phyloP scores from a whole-genome alignment of 345 rosid genomes.

The Gossypium raimondii region DNA sequence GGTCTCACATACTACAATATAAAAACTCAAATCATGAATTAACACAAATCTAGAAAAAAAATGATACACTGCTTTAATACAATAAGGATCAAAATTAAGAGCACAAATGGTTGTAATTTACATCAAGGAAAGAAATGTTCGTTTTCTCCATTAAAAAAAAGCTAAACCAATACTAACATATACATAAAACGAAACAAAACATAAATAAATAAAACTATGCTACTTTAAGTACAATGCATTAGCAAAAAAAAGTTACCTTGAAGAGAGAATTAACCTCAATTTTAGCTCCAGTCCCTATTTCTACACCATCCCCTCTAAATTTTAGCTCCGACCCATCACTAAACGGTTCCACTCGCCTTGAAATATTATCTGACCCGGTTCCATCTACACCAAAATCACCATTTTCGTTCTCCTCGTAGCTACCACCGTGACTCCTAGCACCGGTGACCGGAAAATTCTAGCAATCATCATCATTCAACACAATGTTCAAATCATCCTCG shows the following conservation, averaged over 20 bases:
- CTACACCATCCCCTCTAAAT: slow-evolving; percentile 3
- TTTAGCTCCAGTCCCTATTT: slow-evolving; percentile 16
- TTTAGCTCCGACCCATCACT: slow-evolving; percentile 16
- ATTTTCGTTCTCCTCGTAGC: slow-evolving; percentile 13
- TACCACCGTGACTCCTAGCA: slow-evolving; percentile 12
- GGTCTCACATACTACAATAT: slow-evolving; percentile 26
- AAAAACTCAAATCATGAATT: slow-evolving; percentile 11
- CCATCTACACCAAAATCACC: neutral
- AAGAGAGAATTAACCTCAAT: slow-evolving; percentile 7
- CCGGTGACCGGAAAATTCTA: slow-evolving; percentile 13
- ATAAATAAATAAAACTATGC: neutral
- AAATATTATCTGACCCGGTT: neutral
- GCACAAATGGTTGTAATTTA: neutral
- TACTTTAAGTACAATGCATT: neutral
- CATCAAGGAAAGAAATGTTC: neutral
- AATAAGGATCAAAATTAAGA: neutral
- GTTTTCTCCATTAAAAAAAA: neutral
- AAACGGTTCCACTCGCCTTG: neutral
- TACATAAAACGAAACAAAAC: neutral
- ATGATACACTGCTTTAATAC: neutral
- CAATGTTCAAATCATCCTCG: slow-evolving; percentile 65
- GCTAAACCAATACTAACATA: neutral
- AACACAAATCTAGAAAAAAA: neutral
- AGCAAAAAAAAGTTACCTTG: slow-evolving; percentile 27
- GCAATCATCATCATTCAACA: slow-evolving; percentile 57